Conservation (phyloP, 352 stramenopile species). For the Phytopythium boreale region DNA sequence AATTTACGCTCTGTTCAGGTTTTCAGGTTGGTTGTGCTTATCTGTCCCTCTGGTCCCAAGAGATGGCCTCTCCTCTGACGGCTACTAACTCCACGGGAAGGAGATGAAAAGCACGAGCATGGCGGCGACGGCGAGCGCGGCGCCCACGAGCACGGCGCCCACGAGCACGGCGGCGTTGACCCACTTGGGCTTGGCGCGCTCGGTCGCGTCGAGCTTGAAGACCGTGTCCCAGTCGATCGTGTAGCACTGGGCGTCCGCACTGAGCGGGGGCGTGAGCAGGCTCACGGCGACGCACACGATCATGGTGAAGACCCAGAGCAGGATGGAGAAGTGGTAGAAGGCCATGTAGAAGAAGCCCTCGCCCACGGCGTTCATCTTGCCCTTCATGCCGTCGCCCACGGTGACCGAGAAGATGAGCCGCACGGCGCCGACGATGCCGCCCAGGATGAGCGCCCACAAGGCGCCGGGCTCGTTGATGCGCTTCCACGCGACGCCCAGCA, state of each 20-base stretch:
- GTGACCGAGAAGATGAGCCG: conserved; percentile 60
- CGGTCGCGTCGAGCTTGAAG: conserved; percentile 48
- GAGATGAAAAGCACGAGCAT: conserved; percentile 39
- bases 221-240: conserved; percentile 52
- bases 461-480: conserved; percentile 44
- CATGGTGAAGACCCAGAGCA: conserved; percentile 46
- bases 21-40: no score
- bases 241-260: conserved; percentile 37
- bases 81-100: conserved; percentile 13
- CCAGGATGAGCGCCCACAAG: conserved; percentile 46
- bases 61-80: no score
- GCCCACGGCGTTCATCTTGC: conserved; percentile 30
- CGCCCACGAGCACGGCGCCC: conserved; percentile 1
- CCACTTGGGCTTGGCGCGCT: conserved; percentile 45
- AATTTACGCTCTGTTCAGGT: conserved; percentile 3
- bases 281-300: conserved; percentile 53
- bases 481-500: conserved; percentile 53
- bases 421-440: conserved; percentile 40
- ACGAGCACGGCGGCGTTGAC: conserved; percentile 21
- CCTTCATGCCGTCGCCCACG: conserved; percentile 39
- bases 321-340: conserved; percentile 64
- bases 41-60: neutral
- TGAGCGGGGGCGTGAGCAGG: conserved; percentile 37
- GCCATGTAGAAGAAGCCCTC: conserved; percentile 73
- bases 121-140: conserved; percentile 28